Evolutionary conservation across 192 early-diverging fungal genomes (phyloP), one percentile per base, ranked within the genome.

Genomic region (Diversispora eburnea): DNA sequence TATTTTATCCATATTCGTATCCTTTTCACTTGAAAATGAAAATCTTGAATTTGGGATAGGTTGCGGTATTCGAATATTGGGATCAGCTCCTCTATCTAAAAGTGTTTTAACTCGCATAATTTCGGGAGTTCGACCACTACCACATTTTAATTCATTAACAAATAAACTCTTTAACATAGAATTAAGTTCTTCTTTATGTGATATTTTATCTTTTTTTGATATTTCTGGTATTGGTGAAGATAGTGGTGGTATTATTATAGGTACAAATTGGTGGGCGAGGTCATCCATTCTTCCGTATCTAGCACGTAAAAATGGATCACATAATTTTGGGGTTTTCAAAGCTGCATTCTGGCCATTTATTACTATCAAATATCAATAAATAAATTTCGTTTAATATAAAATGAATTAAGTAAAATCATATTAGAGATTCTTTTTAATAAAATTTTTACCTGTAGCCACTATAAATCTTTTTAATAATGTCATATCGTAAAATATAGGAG

Each of bases 331-430:
- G 57, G 86, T 83, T 65, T 84, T 85, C 51, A 81, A 80, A 3
- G 84, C 86, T 2, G 86, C 82, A 67, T 87, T 85, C 22, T 87
- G 84, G 39, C 81, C 86, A 77, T 87, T 87, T 54, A 87, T 78
- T 77, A 87, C 83, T 54, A 54, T 54, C 1, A 17, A 0, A 17
- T 0, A 49, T 49, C 12, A 9, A 54, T 17, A 54, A 54, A 10
- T 17, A 54, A 52, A 54, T 17, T 17, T 13, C 10, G 51, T 54
- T 17, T 54, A 54, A 54, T 17, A 8, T 10, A 10, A 49, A 49
- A 10, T 0, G 0, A 3, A 10, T 2, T 0, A 10, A 54, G 4
- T 0, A 13, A 54, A 17, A 54, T 49, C 7, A 49, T 49, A 0
- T 10, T 49, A 10, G 48, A 2, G 48, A 4, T 54, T 17, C n/a